These are phyloP conservation scores for Candida adriatica DNA, from an alignment of 805 yeast species.

Conservation along the genomic window DNA sequence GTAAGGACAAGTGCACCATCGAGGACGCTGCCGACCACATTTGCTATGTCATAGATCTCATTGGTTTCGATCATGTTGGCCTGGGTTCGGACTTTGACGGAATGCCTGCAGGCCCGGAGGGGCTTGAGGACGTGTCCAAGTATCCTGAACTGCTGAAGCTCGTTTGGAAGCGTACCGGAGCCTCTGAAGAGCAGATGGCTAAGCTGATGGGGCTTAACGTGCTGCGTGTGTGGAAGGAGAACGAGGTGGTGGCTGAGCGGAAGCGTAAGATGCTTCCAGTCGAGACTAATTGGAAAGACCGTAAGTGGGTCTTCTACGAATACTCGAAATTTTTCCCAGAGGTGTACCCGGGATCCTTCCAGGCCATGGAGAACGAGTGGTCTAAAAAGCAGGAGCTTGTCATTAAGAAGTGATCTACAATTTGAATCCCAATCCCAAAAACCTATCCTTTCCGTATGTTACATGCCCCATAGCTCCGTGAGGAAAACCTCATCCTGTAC, in stretches of 20 bases:
- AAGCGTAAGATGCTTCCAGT: slow-evolving; percentile 20
- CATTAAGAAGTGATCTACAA: slow-evolving; percentile 5
- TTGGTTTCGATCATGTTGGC: slow-evolving; percentile 48
- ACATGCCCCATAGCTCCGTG: too few relatives aligned
- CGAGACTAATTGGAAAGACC: slow-evolving; percentile 35
- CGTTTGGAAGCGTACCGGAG: slow-evolving; percentile 28
- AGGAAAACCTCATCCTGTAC: too few relatives aligned
- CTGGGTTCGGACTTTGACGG: slow-evolving; percentile 51
- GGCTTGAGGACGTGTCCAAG: slow-evolving; percentile 49
- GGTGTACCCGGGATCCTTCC: slow-evolving; percentile 28
- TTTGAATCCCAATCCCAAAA: too few relatives aligned
- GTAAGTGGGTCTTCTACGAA: slow-evolving; percentile 35
- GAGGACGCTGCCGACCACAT: slow-evolving; percentile 43
- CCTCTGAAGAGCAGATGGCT: slow-evolving; percentile 37
- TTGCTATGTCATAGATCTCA: slow-evolving; percentile 32
- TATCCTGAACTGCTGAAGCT: slow-evolving; percentile 41
- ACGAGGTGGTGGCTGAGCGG: slow-evolving; percentile 28
- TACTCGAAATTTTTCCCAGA: slow-evolving; percentile 31
- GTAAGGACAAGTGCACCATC: slow-evolving; percentile 27
- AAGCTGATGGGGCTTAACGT: slow-evolving; percentile 41
- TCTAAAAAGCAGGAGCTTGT: slow-evolving; percentile 10
- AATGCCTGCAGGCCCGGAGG: slow-evolving; percentile 39
- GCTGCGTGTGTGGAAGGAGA: slow-evolving; percentile 38
- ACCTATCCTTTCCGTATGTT: too few relatives aligned
- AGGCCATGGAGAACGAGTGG: slow-evolving; percentile 10